These are phyloP conservation scores for Rhynchospora tenuis DNA, from an alignment of 176 grass and related monocot genomes.

Conservation along the genomic window DNA sequence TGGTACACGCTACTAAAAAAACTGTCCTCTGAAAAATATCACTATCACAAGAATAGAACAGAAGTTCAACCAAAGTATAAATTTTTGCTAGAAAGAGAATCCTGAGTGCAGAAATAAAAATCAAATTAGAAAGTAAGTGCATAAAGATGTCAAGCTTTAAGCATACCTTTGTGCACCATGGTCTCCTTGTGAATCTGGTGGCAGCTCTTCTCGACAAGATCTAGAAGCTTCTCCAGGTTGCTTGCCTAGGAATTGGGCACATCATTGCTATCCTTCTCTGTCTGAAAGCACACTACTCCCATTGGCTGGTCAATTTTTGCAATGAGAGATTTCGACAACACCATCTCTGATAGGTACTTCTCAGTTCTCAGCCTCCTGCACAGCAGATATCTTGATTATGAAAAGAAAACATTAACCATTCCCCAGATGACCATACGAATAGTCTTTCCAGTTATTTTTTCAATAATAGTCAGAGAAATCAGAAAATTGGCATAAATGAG, in stretches of 20 bases:
- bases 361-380: conserved; percentile 87
- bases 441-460: too few relatives aligned
- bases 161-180: conserved; percentile 81
- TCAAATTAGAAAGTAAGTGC: background rate
- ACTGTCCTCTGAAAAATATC: background rate
- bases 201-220: conserved; percentile 91
- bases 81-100: background rate
- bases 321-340: conserved; percentile 68
- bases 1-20: background rate
- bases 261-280: conserved; percentile 59
- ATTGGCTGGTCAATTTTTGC: conserved; percentile 82
- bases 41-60: background rate
- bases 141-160: conserved; percentile 45
- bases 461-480: too few relatives aligned
- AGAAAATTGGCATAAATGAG: too few relatives aligned
- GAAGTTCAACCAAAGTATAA: conserved; percentile 2
- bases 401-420: background rate
- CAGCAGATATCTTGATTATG: background rate
- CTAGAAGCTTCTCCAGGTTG: conserved; percentile 87
- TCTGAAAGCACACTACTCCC: conserved; percentile 65
- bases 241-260: conserved; percentile 70
- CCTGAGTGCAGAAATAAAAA: background rate
- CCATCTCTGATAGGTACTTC: conserved; percentile 96
- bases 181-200: conserved; percentile 98
- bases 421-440: background rate